phyloP scores from a whole-genome alignment of 768 basidiomycete species.

The Tulasnella sp. region DNA sequence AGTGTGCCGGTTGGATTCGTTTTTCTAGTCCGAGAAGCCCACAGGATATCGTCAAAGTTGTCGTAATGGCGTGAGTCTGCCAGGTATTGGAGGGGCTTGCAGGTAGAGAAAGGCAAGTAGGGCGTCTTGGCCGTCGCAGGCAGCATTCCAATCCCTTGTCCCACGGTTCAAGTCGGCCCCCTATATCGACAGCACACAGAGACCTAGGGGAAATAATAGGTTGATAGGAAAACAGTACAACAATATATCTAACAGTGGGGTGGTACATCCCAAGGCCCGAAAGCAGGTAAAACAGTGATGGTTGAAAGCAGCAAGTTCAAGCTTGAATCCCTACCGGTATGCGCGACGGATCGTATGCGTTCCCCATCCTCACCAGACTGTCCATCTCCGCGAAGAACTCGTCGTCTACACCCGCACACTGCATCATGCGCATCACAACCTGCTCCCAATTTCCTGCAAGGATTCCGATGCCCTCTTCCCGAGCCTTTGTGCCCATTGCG shows the following conservation, averaged over 20 bases:
- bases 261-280: background rate
- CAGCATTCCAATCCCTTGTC: background rate
- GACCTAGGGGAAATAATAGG: background rate
- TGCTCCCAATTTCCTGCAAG: slow-evolving; percentile 63
- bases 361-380: slow-evolving; percentile 61
- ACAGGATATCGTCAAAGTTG: background rate
- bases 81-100: background rate
- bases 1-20: background rate
- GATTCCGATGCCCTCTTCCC: slow-evolving; percentile 68
- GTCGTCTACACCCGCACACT: slow-evolving; percentile 50
- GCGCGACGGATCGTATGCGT: slow-evolving; percentile 8
- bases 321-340: background rate
- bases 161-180: background rate
- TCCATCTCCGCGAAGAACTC: slow-evolving; percentile 72
- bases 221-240: background rate
- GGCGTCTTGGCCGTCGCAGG: background rate
- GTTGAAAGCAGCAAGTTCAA: background rate
- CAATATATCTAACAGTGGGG: background rate
- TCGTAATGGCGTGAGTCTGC: background rate
- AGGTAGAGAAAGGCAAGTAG: background rate
- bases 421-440: slow-evolving; percentile 55
- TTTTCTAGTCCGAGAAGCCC: background rate
- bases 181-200: background rate
- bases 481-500: slow-evolving; percentile 51
- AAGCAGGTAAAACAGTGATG: background rate